phyloP scores from a whole-genome alignment of 768 basidiomycete species.

The Suillus plorans region DNA sequence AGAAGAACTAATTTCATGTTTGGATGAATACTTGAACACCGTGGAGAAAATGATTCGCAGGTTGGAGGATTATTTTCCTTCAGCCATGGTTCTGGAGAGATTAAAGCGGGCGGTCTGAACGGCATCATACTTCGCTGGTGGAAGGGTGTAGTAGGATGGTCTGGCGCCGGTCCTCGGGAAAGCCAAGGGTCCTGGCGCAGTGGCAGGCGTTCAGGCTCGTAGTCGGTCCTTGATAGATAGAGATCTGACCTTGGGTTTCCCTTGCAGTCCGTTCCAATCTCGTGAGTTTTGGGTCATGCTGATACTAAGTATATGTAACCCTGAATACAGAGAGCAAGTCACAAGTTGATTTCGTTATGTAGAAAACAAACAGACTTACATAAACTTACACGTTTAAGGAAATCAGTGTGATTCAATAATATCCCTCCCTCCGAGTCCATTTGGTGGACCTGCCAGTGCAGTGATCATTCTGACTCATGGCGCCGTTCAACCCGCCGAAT shows the following conservation, averaged over 20 bases:
- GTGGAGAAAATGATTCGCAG: constrained; percentile 27
- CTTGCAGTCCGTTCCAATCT: too few species aligned
- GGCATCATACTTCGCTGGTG: too few species aligned
- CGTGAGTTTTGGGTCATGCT: background rate
- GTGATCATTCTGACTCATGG: constrained; percentile 19
- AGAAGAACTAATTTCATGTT: constrained; percentile 12
- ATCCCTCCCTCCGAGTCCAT: background rate
- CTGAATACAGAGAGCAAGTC: background rate
- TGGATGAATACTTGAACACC: constrained; percentile 25
- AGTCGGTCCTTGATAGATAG: too few species aligned
- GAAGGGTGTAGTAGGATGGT: too few species aligned
- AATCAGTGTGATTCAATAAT: background rate
- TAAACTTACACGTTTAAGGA: background rate
- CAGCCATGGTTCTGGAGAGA: background rate
- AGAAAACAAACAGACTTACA: background rate
- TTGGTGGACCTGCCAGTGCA: too few species aligned
- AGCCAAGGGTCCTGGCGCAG: too few species aligned
- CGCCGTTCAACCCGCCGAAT: constrained; percentile 30
- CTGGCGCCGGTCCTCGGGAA: too few species aligned
- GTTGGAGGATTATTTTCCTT: constrained; percentile 25
- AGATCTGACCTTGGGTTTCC: too few species aligned
- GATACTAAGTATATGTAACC: background rate
- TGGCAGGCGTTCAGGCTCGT: too few species aligned
- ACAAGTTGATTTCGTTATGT: background rate
- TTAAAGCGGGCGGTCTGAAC: background rate